phyloP scores from a whole-genome alignment of 495 filamentous ascomycete species.

The Aspergillus olivimuriae region DNA sequence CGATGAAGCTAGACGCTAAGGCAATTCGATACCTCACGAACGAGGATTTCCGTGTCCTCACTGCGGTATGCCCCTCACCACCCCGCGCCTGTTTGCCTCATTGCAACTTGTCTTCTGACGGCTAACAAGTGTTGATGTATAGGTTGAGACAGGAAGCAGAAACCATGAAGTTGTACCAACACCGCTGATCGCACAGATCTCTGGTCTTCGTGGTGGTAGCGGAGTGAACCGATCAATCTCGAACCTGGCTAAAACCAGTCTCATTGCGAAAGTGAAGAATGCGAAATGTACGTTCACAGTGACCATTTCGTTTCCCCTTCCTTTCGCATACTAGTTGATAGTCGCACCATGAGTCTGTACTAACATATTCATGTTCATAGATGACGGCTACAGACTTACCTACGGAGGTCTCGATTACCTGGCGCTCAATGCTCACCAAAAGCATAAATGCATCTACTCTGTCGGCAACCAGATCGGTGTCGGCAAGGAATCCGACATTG shows the following conservation, averaged over 20 bases:
- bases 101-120: conserved; percentile 13
- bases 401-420: conserved; percentile 98
- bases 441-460: conserved; percentile 71
- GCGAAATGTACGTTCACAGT: conserved; percentile 58
- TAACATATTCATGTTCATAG: conserved; percentile 23
- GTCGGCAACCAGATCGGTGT: conserved; percentile 94
- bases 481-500: conserved; percentile 96
- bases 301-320: neutral
- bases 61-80: conserved; percentile 59
- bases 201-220: conserved; percentile 72
- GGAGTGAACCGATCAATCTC: conserved; percentile 87
- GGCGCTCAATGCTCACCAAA: conserved; percentile 80
- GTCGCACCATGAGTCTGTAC: neutral
- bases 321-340: neutral
- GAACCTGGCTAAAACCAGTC: conserved; percentile 79
- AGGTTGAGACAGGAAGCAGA: conserved; percentile 89
- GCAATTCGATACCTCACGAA: conserved; percentile 82
- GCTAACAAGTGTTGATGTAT: conserved; percentile 25
- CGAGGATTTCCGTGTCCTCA: conserved; percentile 94
- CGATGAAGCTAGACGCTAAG: conserved; percentile 90
- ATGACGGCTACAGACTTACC: conserved; percentile 95
- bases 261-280: conserved; percentile 91
- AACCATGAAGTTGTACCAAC: conserved; percentile 98
- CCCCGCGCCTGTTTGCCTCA: conserved; percentile 22
- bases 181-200: conserved; percentile 74